Evolutionary conservation across 1,139 yeast genomes (phyloP), one percentile per base, ranked within the genome.

Genomic region (Petasospora rhodanensis): DNA sequence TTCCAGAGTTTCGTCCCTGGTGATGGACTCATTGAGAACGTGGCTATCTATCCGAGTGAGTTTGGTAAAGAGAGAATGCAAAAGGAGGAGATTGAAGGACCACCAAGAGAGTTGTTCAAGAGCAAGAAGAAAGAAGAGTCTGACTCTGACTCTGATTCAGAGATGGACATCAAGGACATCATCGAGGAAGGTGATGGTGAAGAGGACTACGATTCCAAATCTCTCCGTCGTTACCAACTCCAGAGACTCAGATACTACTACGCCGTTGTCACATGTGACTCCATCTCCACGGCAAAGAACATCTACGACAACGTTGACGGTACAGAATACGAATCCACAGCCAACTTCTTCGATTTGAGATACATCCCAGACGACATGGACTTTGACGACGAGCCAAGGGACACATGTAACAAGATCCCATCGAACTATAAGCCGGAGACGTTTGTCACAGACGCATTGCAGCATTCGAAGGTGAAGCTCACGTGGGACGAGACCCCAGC

Each of bases 401-500:
- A 91, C 50, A 55, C 57, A 26, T 86, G 97, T 59, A 62, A 64
- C 18, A 71, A 74, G 43, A 66, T 87, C 14, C 96, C 97, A 2
- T 65, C 78, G 4, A 73, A 73, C 32, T 93, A 91, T 58, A 79
- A 76, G 48, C 98, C 98, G n/a, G 51, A 59, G 21, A 71, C 79
- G 10, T 93, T 91, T 60, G 85, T 85, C 22, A 93, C 96, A 3
- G 96, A 85, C 59, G 96, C 96, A 1, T 68, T 89, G 39, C 95
- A 87, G 54, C 95, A 86, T 55, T 86, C 96, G 11, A 87, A 86
- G 52, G 96, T 89, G 29, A 85, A 85, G 54, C 68, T 89, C 44
- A 87, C 96, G 0, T 89, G 97, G 97, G 99, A 93, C 59, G 97
- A 91, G 60, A 93, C 97, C 0, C 98, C 98, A 4, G 80, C 77